Base-by-base conservation (phyloP, 352 stramenopile genomes). In the Phytophthora sp. region DNA sequence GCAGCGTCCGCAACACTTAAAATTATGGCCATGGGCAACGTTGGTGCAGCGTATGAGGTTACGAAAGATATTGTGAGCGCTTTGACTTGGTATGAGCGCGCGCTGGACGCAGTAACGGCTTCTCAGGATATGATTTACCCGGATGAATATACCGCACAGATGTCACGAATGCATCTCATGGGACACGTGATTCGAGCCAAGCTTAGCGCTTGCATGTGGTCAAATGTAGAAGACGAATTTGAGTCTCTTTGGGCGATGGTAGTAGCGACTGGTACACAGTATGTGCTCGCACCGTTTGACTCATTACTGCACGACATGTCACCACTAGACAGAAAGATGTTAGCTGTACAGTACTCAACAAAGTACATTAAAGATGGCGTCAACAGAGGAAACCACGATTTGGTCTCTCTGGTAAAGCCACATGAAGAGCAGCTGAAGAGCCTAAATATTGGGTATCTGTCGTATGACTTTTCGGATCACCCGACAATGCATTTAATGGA, bases 381-480 rank as follows among this genome's bases (percentile, higher is more conserved):
- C 60, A 27, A 50, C 2, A 36, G 21, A 13, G 2, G 36, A 26
- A 61, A 16, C 20, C 15, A 38, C 23, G 16, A 33, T n/a, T 1
- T 58, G 29, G 15, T 11, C 2, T 11, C 16, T n/a, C 8, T 12
- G 15, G 24, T 21, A 21, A 44, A 66, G 18, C 18, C 27, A 46
- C n/a, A 24, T 23, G 20, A 44, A 47, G 44, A 53, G 30, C 64
- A 20, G 42, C 35, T 36, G n/a, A 38, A 41, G 8, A 64, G 54
- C 36, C 69, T 96, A 12, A 69, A 80, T 45, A 63, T 95, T 21
- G 88, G 73, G n/a, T 95, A 94, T 65, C 46, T 95, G 18, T 91
- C 83, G 20, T 90, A 89, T 63, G 88, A 96, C 56, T 96, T 89
- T 57, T 68, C 77, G 20, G 76, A 96, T 53, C 88, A 96, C 30